Base-by-base conservation (phyloP, 208 protist genomes). In the Trypanosoma grayi region DNA sequence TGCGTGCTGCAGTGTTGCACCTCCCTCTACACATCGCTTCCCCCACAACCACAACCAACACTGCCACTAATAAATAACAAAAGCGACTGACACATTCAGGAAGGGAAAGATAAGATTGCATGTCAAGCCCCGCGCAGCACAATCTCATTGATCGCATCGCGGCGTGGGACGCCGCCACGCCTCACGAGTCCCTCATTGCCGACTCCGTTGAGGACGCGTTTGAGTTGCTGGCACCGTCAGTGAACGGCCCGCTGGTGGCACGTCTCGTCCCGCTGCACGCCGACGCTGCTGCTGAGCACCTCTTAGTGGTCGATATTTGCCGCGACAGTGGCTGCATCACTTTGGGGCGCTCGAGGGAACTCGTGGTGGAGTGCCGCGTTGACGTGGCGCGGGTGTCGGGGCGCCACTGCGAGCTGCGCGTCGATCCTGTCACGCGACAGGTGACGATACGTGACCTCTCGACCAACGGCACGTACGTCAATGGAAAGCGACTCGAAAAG, bases 391-490 rank as follows among this genome's bases (percentile, higher is more conserved):
- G 78, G 14, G 67, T 96, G 10, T 93, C 86, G 0, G 68, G 73
- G 11, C 61, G 52, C 41, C 90, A 96, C 72, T 96, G 90, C 61
- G 71, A 81, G 44, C 39, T 96, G 27, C 16, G 34, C 24, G 66
- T 93, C 18, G 72, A 91, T 57, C 56, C 81, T n/a, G 40, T 74
- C 34, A 91, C 87, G 6, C 48, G 70, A 22, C 50, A 66, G 14
- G 57, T 96, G 1, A 67, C 46, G 28, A 46, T 95, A 40, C 69
- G 51, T 31, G 90, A 96, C 60, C 43, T 55, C 3, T 92, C 83
- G 1, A 85, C 83, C 16, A 96, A 96, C 57, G 90, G 90, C 30
- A 91, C 83, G 1, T 92, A 73, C 46, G 47, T 92, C 31, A 93
- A 96, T 46, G 77, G 75, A 37, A 43, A 22, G n/a, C 83, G 90